Base-by-base conservation (phyloP, 345 rosid species). In the Arabidopsis arenosa region DNA sequence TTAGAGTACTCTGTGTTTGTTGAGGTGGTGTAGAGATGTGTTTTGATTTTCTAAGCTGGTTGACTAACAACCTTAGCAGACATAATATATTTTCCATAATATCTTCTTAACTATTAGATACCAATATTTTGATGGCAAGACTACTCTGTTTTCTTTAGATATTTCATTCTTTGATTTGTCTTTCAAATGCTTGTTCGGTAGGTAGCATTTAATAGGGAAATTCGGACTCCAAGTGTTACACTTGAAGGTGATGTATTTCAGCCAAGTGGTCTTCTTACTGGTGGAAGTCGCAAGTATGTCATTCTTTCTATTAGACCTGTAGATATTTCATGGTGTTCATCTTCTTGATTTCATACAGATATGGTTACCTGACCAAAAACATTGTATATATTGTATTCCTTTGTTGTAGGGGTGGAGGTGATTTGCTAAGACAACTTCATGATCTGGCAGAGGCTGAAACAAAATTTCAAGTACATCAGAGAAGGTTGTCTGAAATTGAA, bases 211-310 rank as follows among this genome's bases (percentile, higher is more conserved):
- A 90, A 79, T 80, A 75, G 63, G 72, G 89, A 87, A 66, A 78
- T 85, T 70, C 86, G 79, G 39, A 84, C 86, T 73, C 96, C 87
- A 48, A 88, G 93, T 79, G 97, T 93, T 70, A 93, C 97, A 53
- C 90, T 89, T 73, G 91, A 93, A 77, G 98, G 97, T 44, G 98
- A 93, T 80, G 70, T 89, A 75, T 91, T 89, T 81, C 96, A 90
- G 77, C 98, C 98, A 63, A 88, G 96, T 79, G 98, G 98, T 58
- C 90, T 90, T 73, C 84, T 93, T 73, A 91, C 97, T 12, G 97
- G 98, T 75, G 97, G 98, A 68, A 93, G 93, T 80, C 94, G 94
- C 84, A 89, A 72, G 98, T 91, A 80, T n/a, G 61, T 62, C 53
- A 37, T 70, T 67, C 49, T 66, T 75, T 59, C 60, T 43, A 9